A percentile compares a stretch with the other conserved stretches of the same genome.
Conservation (phyloP, 305 asterid genomes). For the Euphrasia arctica region DNA sequence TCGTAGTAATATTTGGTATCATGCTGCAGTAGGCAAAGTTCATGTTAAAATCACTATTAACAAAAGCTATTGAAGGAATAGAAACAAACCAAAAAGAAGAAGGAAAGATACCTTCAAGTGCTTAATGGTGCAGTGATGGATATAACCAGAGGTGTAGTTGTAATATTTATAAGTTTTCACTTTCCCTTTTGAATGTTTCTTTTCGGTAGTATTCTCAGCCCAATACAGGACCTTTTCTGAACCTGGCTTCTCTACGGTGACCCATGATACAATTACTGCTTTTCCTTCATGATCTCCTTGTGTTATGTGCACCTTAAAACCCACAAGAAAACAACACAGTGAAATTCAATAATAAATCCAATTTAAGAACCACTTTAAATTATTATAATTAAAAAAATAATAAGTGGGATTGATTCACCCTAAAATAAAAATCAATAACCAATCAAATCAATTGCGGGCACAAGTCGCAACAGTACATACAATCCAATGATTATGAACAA, state of each 20-base stretch:
- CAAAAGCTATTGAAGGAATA: not conserved
- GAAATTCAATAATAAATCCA: not conserved
- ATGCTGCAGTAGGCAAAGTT: constrained; percentile 34
- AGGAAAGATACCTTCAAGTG: constrained; percentile 47
- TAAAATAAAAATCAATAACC: not conserved
- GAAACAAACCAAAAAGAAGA: not conserved
- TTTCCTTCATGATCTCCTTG: constrained; percentile 83
- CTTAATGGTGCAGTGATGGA: constrained; percentile 64
- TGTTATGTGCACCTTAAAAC: constrained; percentile 68
- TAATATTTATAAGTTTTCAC: constrained; percentile 45
- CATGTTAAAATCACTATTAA: constrained; percentile 6
- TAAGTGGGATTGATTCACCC: not conserved
- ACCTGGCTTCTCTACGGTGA: constrained; percentile 65
- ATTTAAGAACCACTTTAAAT: not conserved
- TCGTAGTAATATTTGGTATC: constrained; percentile 71
- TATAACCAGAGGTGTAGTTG: constrained; percentile 75
- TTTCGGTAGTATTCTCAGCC: constrained; percentile 43
- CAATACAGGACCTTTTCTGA: constrained; percentile 55
- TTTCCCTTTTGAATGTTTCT: constrained; percentile 43
- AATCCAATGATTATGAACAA: not conserved
- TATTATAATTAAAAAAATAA: not conserved
- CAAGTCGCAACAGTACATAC: too few relatives aligned
- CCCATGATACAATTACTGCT: constrained; percentile 91
- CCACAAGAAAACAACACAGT: not conserved
- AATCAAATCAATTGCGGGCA: not conserved